Conservation (phyloP, 1,284 basidiomycete genomes). For the Apiotrichum domesticum region DNA sequence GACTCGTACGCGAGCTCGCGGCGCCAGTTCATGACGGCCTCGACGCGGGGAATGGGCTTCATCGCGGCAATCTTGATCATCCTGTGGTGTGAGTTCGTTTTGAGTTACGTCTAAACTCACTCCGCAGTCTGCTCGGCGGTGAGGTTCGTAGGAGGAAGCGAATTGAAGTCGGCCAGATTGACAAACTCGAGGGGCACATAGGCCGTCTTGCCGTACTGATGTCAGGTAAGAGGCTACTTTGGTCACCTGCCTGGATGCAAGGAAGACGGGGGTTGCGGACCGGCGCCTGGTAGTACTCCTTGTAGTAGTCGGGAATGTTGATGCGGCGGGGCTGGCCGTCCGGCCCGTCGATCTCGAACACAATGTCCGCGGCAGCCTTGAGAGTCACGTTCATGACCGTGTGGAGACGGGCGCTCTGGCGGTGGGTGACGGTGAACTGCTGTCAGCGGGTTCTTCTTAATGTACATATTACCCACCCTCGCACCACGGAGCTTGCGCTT, state of each 20-base stretch:
- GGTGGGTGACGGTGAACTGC: conserved; percentile 36
- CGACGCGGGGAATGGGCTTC: conserved; percentile 29
- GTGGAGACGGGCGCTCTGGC: conserved; percentile 30
- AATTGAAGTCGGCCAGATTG: conserved; percentile 37
- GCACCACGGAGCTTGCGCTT: conserved; percentile 34
- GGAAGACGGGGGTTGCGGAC: conserved; percentile 37
- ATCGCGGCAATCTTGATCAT: conserved; percentile 46
- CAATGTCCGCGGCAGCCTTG: conserved; percentile 28
- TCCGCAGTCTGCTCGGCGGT: conserved; percentile 34
- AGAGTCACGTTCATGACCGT: conserved; percentile 32
- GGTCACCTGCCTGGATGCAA: conserved; percentile 34
- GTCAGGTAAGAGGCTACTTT: not conserved
- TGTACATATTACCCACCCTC: conserved; percentile 16
- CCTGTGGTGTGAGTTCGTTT: conserved; percentile 8
- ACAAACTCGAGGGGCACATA: conserved; percentile 42
- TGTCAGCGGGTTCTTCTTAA: not conserved
- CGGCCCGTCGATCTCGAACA: conserved; percentile 26
- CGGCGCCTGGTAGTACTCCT: conserved; percentile 23
- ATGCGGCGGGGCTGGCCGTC: conserved; percentile 25
- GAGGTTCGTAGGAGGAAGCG: conserved; percentile 35
- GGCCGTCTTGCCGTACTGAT: conserved; percentile 32
- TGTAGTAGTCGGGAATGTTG: conserved; percentile 42
- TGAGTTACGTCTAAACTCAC: conserved; percentile 17
- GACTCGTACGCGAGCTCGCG: conserved; percentile 31
- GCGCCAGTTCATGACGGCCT: conserved; percentile 25